Percentiles rank a stretch among this genome's conserved stretches.
phyloP scores from a whole-genome alignment of 2,329 filamentous ascomycete species.

The Colletotrichum gloeosporioides region DNA sequence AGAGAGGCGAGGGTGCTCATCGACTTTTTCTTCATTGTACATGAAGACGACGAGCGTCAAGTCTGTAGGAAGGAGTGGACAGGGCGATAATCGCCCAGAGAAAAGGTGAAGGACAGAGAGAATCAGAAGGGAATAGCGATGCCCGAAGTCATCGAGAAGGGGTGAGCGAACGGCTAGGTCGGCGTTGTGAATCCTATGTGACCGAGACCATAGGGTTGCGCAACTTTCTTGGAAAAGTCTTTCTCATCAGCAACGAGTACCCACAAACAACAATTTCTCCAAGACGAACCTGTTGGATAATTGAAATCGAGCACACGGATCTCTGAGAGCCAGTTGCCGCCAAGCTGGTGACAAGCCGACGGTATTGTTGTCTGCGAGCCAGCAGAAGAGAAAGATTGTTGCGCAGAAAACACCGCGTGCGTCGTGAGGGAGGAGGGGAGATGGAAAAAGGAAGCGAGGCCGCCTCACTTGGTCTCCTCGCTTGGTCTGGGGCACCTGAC shows the following conservation, averaged over 20 bases:
- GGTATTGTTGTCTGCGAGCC: background rate
- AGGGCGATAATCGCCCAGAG: background rate
- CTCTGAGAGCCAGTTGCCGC: background rate
- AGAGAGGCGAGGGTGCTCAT: slow-evolving; percentile 6
- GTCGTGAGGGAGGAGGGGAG: background rate
- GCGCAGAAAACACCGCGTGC: background rate
- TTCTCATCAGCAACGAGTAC: background rate
- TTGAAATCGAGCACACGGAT: background rate
- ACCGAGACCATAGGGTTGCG: background rate
- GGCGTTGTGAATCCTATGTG: background rate
- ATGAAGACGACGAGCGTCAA: background rate
- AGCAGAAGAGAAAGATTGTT: background rate
- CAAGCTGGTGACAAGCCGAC: background rate
- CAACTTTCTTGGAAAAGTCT: background rate
- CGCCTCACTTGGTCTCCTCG: background rate
- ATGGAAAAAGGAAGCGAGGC: background rate
- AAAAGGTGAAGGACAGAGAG: background rate
- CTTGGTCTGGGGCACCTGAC: background rate
- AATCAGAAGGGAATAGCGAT: background rate
- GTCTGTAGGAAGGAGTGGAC: background rate
- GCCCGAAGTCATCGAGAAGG: background rate
- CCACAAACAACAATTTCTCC: background rate
- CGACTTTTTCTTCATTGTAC: slow-evolving; percentile 14
- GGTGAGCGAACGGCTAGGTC: background rate
- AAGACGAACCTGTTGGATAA: background rate